Evolutionary conservation across 2,329 filamentous ascomycete genomes (phyloP).

Genomic region (Aspergillus versicolor): DNA sequence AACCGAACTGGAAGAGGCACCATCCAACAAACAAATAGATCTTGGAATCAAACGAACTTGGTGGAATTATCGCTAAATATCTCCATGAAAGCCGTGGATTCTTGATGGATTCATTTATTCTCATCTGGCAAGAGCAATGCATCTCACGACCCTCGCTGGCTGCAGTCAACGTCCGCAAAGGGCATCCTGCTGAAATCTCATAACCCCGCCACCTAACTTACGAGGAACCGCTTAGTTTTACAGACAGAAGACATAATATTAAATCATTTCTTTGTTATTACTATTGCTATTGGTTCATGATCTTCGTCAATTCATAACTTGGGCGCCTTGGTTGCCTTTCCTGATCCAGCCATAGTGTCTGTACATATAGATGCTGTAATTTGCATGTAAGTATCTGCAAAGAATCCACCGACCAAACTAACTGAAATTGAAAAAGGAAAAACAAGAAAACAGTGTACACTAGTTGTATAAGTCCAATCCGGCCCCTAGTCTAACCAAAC

Average conservation of each 20-base stretch:
- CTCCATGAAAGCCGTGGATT: no score
- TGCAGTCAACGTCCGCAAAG: no score
- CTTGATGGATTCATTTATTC: no score
- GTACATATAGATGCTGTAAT: not conserved
- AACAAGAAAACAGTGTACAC: not conserved
- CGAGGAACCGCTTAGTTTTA: not conserved
- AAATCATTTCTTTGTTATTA: not conserved
- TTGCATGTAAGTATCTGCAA: not conserved
- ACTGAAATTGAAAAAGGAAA: not conserved
- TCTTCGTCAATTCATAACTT: constrained; percentile 10
- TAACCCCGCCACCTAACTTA: not conserved
- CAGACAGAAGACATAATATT: not conserved
- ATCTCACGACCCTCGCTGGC: no score
- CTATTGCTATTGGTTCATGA: constrained; percentile 1
- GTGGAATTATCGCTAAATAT: no score
- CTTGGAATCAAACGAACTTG: no score
- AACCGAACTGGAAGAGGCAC: no score
- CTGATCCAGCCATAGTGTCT: not conserved
- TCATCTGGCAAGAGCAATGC: no score
- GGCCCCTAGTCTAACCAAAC: no score
- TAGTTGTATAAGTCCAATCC: no score
- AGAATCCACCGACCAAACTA: not conserved
- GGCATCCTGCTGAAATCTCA: no score
- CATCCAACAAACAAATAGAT: no score
- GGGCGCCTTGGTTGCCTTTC: not conserved